These are phyloP conservation scores for Flammula alnicola DNA, from an alignment of 1,284 basidiomycete genomes.

Conservation along the genomic window DNA sequence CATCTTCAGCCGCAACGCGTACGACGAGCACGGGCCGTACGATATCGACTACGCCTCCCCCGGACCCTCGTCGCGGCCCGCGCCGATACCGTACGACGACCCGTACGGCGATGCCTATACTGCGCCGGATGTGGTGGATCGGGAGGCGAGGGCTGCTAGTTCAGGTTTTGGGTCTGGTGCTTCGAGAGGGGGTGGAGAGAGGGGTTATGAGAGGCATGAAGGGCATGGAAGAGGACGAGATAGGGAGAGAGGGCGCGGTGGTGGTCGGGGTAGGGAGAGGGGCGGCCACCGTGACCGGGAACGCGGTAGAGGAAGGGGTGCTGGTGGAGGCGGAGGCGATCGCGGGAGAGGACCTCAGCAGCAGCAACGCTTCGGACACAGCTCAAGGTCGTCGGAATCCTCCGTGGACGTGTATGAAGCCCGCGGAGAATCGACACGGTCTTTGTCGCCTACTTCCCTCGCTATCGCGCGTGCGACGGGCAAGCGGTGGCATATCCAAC, in stretches of 20 bases:
- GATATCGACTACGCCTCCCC: slow-evolving; percentile 61
- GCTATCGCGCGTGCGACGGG: slow-evolving; percentile 52
- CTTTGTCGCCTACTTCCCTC: slow-evolving; percentile 50
- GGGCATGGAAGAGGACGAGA: slow-evolving; percentile 27
- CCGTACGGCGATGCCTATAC: slow-evolving; percentile 65
- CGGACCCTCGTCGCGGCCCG: slow-evolving; percentile 56
- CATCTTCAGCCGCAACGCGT: slow-evolving; percentile 59
- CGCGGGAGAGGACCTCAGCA: slow-evolving; percentile 18
- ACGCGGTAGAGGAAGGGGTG: slow-evolving; percentile 31
- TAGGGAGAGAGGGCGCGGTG: slow-evolving; percentile 31
- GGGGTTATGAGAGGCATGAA: slow-evolving; percentile 34
- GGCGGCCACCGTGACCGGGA: slow-evolving; percentile 30
- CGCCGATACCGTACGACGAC: slow-evolving; percentile 75
- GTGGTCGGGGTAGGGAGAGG: slow-evolving; percentile 31
- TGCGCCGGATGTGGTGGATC: slow-evolving; percentile 21
- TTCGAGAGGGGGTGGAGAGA: slow-evolving; percentile 24
- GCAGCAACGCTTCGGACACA: slow-evolving; percentile 12
- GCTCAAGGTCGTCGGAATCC: neutral
- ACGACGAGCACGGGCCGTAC: slow-evolving; percentile 65
- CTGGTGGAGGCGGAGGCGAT: slow-evolving; percentile 16
- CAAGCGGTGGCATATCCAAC: slow-evolving; percentile 36
- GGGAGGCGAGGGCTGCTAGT: slow-evolving; percentile 8
- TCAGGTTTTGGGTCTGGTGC: neutral
- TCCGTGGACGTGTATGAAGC: neutral
- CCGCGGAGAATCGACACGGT: slow-evolving; percentile 24